phyloP scores from a whole-genome alignment of 345 rosid species.

The Eutrema heterophyllum region DNA sequence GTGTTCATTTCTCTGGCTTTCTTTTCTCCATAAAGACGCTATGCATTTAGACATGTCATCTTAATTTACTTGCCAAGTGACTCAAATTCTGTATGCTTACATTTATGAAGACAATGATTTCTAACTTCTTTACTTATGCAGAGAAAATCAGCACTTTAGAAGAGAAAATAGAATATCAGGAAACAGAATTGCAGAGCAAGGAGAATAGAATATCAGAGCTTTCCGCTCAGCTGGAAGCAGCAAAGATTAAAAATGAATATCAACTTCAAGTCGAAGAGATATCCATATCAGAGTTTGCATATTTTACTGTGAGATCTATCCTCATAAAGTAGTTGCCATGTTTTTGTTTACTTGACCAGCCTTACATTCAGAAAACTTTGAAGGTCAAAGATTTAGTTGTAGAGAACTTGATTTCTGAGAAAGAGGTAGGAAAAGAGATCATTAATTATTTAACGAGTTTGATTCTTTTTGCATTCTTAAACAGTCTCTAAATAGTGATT shows the following conservation, averaged over 20 bases:
- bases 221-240: constrained; percentile 48
- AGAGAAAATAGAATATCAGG: constrained; percentile 39
- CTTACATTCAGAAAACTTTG: constrained; percentile 68
- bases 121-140: constrained; percentile 25
- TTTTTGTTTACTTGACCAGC: constrained; percentile 46
- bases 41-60: neutral
- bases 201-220: constrained; percentile 51
- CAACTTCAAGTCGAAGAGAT: constrained; percentile 61
- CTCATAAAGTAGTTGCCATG: constrained; percentile 13
- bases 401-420: constrained; percentile 60
- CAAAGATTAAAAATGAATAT: constrained; percentile 35
- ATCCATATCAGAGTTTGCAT: constrained; percentile 36
- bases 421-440: constrained; percentile 45
- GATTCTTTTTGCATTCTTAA: constrained; percentile 14
- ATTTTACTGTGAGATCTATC: constrained; percentile 16
- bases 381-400: constrained; percentile 54
- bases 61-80: neutral
- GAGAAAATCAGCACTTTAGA: constrained; percentile 56
- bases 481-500: neutral
- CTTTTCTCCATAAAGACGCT: neutral
- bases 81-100: neutral
- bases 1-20: neutral
- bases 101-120: constrained; percentile 3
- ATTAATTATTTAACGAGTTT: constrained; percentile 5
- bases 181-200: constrained; percentile 50